phyloP scores from a whole-genome alignment of 306 rosid genomes.

The Echinosophora koreensis region DNA sequence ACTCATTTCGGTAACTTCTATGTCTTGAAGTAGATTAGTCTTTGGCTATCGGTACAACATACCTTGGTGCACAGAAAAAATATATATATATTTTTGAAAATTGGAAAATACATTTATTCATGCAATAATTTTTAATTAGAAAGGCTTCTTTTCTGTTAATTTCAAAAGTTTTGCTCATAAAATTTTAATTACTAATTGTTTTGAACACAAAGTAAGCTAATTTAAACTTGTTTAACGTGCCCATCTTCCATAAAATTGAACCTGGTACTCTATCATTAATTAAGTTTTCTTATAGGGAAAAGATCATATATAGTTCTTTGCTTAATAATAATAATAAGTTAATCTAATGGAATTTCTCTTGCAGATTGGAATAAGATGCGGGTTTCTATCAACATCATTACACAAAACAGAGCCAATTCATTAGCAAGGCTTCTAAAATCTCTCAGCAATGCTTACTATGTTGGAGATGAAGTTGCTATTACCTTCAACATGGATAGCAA shows the following conservation, averaged over 20 bases:
- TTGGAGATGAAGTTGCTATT: conserved; percentile 86
- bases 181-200: no score
- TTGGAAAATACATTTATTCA: no score
- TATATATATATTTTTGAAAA: no score
- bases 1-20: no score
- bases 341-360: conserved; percentile 1
- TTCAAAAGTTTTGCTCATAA: no score
- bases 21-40: no score
- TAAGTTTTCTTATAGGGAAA: not conserved
- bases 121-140: no score
- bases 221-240: no score
- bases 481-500: conserved; percentile 93
- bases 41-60: no score
- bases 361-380: conserved; percentile 93
- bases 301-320: not conserved
- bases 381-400: conserved; percentile 79
- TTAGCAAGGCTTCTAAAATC: conserved; percentile 87
- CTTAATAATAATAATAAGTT: not conserved
- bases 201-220: no score
- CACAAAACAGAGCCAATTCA: conserved; percentile 82
- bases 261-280: not conserved
- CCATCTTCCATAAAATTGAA: not conserved
- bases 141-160: no score
- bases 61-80: no score
- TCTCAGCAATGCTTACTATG: conserved; percentile 77